These are phyloP conservation scores for Immersiporthe knoxdaviesiana DNA, from an alignment of 2,329 filamentous ascomycete genomes.

Conservation along the genomic window DNA sequence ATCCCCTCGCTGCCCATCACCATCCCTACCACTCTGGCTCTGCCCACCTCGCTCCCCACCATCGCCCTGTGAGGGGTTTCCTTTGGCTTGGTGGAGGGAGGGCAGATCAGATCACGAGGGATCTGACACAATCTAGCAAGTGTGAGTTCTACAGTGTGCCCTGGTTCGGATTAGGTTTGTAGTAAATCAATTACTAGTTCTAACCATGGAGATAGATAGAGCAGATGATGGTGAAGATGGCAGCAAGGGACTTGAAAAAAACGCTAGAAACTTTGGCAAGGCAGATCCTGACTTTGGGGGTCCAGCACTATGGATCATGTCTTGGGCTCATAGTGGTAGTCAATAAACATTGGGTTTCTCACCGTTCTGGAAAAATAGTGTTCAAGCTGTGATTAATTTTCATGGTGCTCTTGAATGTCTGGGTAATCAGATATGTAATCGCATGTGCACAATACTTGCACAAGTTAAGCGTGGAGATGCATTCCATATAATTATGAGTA, in stretches of 20 bases:
- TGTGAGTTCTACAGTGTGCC: background rate
- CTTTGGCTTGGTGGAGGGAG: no score
- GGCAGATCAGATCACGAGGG: background rate
- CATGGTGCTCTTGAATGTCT: background rate
- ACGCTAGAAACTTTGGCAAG: background rate
- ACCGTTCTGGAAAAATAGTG: background rate
- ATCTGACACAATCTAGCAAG: background rate
- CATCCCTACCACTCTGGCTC: no score
- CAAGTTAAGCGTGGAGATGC: no score
- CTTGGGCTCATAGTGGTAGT: background rate
- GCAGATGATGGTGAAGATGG: background rate
- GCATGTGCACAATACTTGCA: no score
- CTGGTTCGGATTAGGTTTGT: background rate
- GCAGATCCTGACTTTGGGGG: background rate
- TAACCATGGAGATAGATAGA: background rate
- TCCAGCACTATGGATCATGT: background rate
- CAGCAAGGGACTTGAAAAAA: background rate
- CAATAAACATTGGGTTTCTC: background rate
- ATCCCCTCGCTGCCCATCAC: background rate
- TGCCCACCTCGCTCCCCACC: no score
- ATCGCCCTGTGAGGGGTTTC: background rate
- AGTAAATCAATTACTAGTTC: background rate
- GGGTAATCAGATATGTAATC: no score
- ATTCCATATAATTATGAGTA: no score
- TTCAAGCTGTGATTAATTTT: background rate